Conservation (phyloP, 768 basidiomycete species). For the Leucogyrophana mollusca region DNA sequence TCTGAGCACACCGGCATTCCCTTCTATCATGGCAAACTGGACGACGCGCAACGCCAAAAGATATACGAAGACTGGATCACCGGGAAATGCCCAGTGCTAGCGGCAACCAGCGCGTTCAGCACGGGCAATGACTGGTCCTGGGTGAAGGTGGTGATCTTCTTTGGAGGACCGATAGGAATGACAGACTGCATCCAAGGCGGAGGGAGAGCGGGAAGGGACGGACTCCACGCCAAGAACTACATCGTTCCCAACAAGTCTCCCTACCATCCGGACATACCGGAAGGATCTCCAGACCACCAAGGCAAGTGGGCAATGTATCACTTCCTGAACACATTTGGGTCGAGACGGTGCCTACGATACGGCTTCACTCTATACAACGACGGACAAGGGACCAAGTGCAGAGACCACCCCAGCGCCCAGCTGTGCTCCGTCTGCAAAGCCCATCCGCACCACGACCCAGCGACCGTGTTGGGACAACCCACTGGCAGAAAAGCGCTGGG, state of each 20-base stretch:
- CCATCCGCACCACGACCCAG: no score
- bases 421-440: no score
- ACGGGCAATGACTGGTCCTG: constrained; percentile 25
- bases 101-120: constrained; percentile 23
- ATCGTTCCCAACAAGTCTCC: not conserved
- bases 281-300: not conserved
- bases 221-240: not conserved
- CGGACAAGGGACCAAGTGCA: not conserved
- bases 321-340: not conserved
- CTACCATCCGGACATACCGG: not conserved
- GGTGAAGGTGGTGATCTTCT: constrained; percentile 16
- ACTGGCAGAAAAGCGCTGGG: no score
- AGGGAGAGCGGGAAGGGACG: constrained; percentile 17
- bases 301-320: not conserved
- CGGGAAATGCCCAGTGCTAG: constrained; percentile 6
- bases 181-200: constrained; percentile 18
- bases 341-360: constrained; percentile 1
- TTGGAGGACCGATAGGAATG: constrained; percentile 20
- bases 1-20: not conserved
- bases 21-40: constrained; percentile 14
- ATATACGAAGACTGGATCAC: constrained; percentile 10
- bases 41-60: not conserved
- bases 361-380: constrained; percentile 1
- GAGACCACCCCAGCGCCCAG: no score
- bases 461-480: no score